A percentile compares a stretch with the other conserved stretches of the same genome.
Evolutionary conservation across 2,329 filamentous ascomycete species (phyloP).

Genomic region (Beauveria pseudobassiana): DNA sequence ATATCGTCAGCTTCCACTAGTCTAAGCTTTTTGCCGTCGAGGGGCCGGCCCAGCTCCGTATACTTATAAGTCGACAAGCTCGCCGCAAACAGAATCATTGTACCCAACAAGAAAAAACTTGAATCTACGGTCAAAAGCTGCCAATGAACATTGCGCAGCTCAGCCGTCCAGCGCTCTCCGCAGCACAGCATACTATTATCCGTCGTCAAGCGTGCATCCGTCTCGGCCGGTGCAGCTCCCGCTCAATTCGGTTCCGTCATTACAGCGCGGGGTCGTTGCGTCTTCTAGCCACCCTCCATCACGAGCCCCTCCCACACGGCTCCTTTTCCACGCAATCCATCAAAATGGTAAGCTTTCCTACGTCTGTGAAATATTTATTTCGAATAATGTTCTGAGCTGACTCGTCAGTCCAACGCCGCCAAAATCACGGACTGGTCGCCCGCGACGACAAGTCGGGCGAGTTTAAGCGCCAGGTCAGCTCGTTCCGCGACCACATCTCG

Average conservation of each 20-base stretch:
- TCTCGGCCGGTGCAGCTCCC: background rate
- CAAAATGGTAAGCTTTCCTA: background rate
- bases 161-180: background rate
- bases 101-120: background rate
- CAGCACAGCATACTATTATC: background rate
- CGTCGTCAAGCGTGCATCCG: background rate
- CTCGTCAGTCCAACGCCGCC: constrained; percentile 14
- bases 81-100: background rate
- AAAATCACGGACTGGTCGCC: constrained; percentile 77
- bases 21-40: background rate
- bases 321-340: background rate
- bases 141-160: constrained; percentile 1
- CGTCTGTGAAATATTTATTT: too few species aligned
- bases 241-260: background rate
- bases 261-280: background rate
- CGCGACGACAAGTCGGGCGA: constrained; percentile 74
- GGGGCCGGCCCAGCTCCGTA: background rate
- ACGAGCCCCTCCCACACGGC: background rate
- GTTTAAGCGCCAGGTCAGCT: constrained; percentile 81
- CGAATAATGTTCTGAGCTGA: background rate
- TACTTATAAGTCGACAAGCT: background rate
- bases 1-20: constrained; percentile 5
- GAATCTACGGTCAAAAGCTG: background rate
- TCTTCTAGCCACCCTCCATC: background rate
- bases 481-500: constrained; percentile 76